Base-by-base conservation (phyloP, 192 early-diverging fungal species). In the Umbelopsis sp. region DNA sequence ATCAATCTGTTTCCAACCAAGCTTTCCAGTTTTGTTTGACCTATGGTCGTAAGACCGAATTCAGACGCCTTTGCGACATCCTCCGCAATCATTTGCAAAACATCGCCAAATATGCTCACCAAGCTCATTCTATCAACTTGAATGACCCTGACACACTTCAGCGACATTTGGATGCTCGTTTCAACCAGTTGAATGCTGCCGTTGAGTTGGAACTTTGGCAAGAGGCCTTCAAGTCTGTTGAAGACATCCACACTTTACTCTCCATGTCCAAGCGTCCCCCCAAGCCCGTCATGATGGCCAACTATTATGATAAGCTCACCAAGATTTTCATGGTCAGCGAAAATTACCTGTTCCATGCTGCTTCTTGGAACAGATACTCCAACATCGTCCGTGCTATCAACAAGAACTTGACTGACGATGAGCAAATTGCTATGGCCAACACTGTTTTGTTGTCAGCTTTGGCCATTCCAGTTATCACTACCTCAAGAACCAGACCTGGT, bases 161-260 rank as follows among this genome's bases (percentile, higher is more conserved):
- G 83, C 93, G 96, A 66, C 95, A 97, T 80, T 79, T 98, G 72
- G 98, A 98, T 74, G 92, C 93, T 51, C 93, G 97, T 58, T 99
- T 98, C 84, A 86, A 90, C 73, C 97, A 99, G 83, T 82, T 99
- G 15, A 94, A 97, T 71, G 95, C 91, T 46, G 97, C 97, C 47
- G 93, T 93, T 55, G 92, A 98, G 80, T 85, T 99, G 78, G 97
- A 99, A 82, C 86, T 98, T 74, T 99, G 97, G 97, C 98, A 99
- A 85, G 98, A 99, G 83, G 95, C 92, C 46, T 99, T 94, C 88
- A 87, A 92, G 69, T 94, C 94, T 41, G 88, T 98, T 51, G 98
- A 99, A 87, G 98, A 99, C 83, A 96, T 99, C 65, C 91, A 97
- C 85, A 91, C 91, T 72, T 83, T 99, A 67, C 84, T 99, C 68